Evolutionary conservation across 1,284 basidiomycete species (phyloP).

Genomic region (Tilletia horrida): DNA sequence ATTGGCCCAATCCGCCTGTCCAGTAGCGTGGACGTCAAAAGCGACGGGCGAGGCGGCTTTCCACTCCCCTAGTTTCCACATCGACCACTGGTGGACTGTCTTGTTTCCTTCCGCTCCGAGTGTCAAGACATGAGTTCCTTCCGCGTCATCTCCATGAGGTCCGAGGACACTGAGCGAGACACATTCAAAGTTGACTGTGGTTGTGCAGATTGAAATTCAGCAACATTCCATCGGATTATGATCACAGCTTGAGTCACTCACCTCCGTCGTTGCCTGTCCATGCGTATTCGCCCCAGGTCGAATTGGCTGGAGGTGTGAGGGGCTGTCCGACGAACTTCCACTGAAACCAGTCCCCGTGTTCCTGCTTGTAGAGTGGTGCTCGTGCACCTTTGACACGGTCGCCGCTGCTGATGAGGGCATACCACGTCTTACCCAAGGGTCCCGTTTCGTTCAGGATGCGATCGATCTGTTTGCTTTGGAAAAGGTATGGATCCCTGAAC

Average conservation of each 20-base stretch:
- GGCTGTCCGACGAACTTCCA: constrained; percentile 27
- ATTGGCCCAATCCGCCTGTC: constrained; percentile 26
- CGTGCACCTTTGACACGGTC: constrained; percentile 25
- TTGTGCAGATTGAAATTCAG: too few species aligned
- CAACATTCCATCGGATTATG: too few species aligned
- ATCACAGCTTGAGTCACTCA: constrained; percentile 8
- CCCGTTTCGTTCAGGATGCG: constrained; percentile 18
- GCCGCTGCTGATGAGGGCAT: constrained; percentile 23
- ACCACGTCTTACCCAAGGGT: constrained; percentile 20
- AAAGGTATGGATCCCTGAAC: constrained; percentile 29
- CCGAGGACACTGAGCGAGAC: neutral
- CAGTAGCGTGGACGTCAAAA: constrained; percentile 24
- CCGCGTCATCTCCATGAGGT: constrained; percentile 20
- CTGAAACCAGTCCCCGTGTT: constrained; percentile 23
- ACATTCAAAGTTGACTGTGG: constrained; percentile 18
- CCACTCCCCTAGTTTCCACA: constrained; percentile 30
- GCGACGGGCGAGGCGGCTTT: constrained; percentile 19
- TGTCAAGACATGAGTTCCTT: constrained; percentile 23
- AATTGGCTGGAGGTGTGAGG: constrained; percentile 23
- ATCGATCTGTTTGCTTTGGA: constrained; percentile 26
- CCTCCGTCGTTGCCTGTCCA: constrained; percentile 16
- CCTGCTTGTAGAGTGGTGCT: constrained; percentile 27
- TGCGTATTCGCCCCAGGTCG: constrained; percentile 25
- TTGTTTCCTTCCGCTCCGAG: constrained; percentile 28
- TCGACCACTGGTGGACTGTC: constrained; percentile 22